These are phyloP conservation scores for Beauveria scarabaeidicola DNA, from an alignment of 2,329 filamentous ascomycete species.

Conservation along the genomic window DNA sequence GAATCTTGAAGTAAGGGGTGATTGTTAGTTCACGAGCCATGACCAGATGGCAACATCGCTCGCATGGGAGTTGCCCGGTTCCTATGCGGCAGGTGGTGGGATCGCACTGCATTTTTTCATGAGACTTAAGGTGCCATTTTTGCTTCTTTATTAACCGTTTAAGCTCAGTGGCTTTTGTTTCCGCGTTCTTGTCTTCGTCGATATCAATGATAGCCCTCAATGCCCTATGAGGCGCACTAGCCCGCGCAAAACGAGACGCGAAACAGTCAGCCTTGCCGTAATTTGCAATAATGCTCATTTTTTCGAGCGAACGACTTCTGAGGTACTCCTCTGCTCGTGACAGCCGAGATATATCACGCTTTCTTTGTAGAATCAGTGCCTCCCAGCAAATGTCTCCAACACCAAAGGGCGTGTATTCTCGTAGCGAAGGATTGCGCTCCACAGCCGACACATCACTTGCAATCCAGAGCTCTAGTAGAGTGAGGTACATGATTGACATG, in stretches of 20 bases:
- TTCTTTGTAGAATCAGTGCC: conserved; percentile 36
- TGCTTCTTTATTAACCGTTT: fast-evolving
- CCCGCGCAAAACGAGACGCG: background rate
- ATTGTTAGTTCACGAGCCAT: background rate
- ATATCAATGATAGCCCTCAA: background rate
- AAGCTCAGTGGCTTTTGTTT: background rate
- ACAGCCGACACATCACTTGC: conserved; percentile 42
- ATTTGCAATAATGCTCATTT: background rate
- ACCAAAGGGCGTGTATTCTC: conserved; percentile 34
- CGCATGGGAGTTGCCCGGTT: background rate
- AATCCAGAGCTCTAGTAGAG: conserved; percentile 48
- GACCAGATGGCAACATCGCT: background rate
- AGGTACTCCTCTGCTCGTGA: conserved; percentile 38
- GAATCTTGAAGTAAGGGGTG: background rate
- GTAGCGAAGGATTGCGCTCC: conserved; percentile 29
- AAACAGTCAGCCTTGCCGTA: background rate
- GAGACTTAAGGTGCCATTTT: fast-evolving
- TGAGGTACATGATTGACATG: conserved; percentile 46
- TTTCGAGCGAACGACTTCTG: fast-evolving
- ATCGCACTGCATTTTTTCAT: background rate
- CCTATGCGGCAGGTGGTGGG: background rate
- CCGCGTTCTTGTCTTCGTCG: background rate
- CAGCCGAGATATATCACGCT: conserved; percentile 36
- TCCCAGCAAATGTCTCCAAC: conserved; percentile 28
- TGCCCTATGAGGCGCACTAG: background rate